phyloP scores from a whole-genome alignment of 2,329 filamentous ascomycete species.

The Aspergillus sojae region DNA sequence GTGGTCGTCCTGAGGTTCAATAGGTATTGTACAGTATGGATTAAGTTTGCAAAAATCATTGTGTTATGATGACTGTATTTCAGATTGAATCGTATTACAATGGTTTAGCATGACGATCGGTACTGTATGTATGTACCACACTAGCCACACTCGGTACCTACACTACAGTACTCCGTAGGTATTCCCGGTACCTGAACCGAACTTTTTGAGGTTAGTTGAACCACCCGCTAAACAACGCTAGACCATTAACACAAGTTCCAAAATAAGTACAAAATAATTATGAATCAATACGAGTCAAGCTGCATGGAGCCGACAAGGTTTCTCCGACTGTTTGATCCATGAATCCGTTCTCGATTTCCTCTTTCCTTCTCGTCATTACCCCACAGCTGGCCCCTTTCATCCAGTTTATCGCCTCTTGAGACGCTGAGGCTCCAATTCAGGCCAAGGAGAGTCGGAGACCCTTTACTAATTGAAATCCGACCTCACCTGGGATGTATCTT shows the following conservation, averaged over 20 bases:
- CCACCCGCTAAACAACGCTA: too few relatives aligned
- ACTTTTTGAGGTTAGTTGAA: neutral
- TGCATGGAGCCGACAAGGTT: slow-evolving; percentile 5
- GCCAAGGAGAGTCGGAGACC: neutral
- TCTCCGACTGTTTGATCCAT: slow-evolving; percentile 1
- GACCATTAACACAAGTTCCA: too few relatives aligned
- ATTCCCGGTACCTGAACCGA: neutral
- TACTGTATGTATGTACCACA: neutral
- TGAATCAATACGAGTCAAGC: neutral
- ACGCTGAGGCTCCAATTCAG: neutral
- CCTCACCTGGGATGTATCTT: neutral
- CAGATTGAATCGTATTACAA: neutral
- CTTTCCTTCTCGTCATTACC: neutral
- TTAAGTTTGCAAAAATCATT: neutral
- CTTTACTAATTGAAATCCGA: neutral
- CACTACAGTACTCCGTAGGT: neutral
- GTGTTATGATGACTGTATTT: neutral
- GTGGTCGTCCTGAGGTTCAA: neutral
- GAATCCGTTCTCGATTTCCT: neutral
- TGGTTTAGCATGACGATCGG: neutral
- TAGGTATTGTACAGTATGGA: neutral
- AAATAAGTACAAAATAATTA: neutral
- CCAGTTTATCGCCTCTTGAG: neutral
- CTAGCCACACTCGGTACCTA: neutral
- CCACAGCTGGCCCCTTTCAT: slow-evolving; percentile 1